Conservation (phyloP, 805 yeast genomes). For the Yarrowia alimentaria region DNA sequence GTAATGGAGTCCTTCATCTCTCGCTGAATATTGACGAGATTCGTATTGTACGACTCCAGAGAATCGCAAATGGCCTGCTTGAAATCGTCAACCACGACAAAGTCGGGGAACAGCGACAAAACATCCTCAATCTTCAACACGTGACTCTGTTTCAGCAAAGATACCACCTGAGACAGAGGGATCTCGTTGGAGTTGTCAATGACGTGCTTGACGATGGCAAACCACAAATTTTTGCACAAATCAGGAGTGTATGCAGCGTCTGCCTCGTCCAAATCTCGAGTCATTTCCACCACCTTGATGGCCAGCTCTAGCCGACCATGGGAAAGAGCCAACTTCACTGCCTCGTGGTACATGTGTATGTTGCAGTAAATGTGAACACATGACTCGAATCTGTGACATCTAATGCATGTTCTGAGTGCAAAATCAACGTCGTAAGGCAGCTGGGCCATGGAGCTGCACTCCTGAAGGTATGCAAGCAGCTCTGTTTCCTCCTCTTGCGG, state of each 20-base stretch:
- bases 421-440: slow-evolving; percentile 64
- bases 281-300: slow-evolving; percentile 46
- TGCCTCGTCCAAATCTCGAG: slow-evolving; percentile 53
- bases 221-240: slow-evolving; percentile 47
- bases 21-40: slow-evolving; percentile 50
- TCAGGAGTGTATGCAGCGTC: slow-evolving; percentile 23
- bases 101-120: slow-evolving; percentile 80
- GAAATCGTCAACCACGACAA: slow-evolving; percentile 74
- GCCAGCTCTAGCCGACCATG: slow-evolving; percentile 60
- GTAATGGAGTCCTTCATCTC: slow-evolving; percentile 74
- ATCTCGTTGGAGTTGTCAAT: slow-evolving; percentile 40
- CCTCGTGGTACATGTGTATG: slow-evolving; percentile 72
- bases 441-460: slow-evolving; percentile 34
- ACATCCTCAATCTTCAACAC: slow-evolving; percentile 68
- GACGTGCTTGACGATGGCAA: slow-evolving; percentile 57
- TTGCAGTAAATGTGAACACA: slow-evolving; percentile 73
- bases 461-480: slow-evolving; percentile 52
- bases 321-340: slow-evolving; percentile 69
- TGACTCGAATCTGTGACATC: slow-evolving; percentile 55
- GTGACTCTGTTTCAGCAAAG: slow-evolving; percentile 37
- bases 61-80: slow-evolving; percentile 79
- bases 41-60: slow-evolving; percentile 66
- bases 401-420: slow-evolving; percentile 68
- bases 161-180: slow-evolving; percentile 28
- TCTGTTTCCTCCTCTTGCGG: slow-evolving; percentile 47